Evolutionary conservation across 1,284 basidiomycete genomes (phyloP), one percentile per base, ranked within the genome.

Genomic region (Melanopsichium pennsylvanicum): DNA sequence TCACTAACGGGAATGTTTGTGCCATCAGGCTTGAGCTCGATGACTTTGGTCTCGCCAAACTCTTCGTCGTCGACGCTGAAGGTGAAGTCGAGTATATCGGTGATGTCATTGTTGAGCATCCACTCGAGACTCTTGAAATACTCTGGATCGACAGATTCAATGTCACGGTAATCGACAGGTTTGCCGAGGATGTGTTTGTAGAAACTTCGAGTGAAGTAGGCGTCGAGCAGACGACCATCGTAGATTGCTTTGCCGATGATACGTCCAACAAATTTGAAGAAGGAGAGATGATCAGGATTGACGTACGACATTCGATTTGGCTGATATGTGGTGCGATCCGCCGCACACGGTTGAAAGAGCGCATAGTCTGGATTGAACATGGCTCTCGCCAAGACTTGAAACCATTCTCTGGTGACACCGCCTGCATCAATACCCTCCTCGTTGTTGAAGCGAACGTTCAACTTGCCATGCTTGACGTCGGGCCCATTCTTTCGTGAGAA

Each of bases 321-420:
- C 82, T 97, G 93, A 81, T 97, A 97, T 2, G 93, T 97, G 57
- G 92, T 86, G 72, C 88, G 88, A 81, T 97, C 93, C 5, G 93
- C 93, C 0, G 73, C 75, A 43, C 70, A 97, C 10, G 95, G 95
- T 80, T 97, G 92, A 86, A 98, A 99, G 18, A 98, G 86, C 6
- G 93, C 93, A 76, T 98, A 97, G 83, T 96, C 92, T n/a, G 96
- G 94, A 81, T 99, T 93, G 83, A 99, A 97, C 90, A 99, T 99
- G 82, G 97, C 94, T 49, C 93, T 87, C 1, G 95, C 94, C 18
- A 99, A 87, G 49, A 97, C 95, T 74, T 93, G 91, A 88, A 95
- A 97, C 95, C 95, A 97, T 83, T 97, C 95, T 67, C 95, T 87
- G 3, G 96, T 97, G 35, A 98, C 92, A 76, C 96, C 96, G 22